Base-by-base conservation (phyloP, 306 rosid species). In the Quercus cerris region DNA sequence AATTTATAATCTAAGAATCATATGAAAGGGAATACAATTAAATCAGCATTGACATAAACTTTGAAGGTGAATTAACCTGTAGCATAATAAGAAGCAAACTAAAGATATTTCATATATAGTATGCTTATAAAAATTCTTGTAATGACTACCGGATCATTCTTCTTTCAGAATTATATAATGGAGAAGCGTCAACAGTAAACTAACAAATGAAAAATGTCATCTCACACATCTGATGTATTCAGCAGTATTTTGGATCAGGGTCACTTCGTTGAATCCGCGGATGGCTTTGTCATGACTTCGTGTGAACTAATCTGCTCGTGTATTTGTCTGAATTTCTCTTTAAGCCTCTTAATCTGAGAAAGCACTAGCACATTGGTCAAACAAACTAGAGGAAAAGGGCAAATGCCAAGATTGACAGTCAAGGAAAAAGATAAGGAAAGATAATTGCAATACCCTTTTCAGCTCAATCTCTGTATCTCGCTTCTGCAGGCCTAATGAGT, bases 311-410 rank as follows among this genome's bases (percentile, higher is more conserved):
- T 88, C 80, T 91, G 94, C 82, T 88, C 91, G 41, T 95, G 94
- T 75, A 95, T 89, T 83, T 77, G 77, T 80, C 88, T 89, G 84
- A 95, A 95, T 86, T 95, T 95, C 81, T 91, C 99, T 80, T 87
- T 93, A n/a, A 95, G 97, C 89, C 92, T 89, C 89, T 88, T 89
- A 78, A 93, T 93, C 98, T 95, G 93, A 79, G 77, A 84, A 84
- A 70, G 46, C 71, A 83, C 51, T 30, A 46, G 67, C 28, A 56
- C 56, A 12, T 55, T 80, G 20, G 58, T 58, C 69, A 72, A 79
- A 18, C 58, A 41, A 70, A 18, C 4, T 75, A 75, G 54, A 38
- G 81, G 76, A 22, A 81, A 52, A 74, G 23, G 62, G 54, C 5
- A 49, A 67, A 35, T 35, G 19, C 54, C 57, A 70, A 56, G 9